Conservation (phyloP, 768 basidiomycete genomes). For the Pulveroboletus ravenelii region DNA sequence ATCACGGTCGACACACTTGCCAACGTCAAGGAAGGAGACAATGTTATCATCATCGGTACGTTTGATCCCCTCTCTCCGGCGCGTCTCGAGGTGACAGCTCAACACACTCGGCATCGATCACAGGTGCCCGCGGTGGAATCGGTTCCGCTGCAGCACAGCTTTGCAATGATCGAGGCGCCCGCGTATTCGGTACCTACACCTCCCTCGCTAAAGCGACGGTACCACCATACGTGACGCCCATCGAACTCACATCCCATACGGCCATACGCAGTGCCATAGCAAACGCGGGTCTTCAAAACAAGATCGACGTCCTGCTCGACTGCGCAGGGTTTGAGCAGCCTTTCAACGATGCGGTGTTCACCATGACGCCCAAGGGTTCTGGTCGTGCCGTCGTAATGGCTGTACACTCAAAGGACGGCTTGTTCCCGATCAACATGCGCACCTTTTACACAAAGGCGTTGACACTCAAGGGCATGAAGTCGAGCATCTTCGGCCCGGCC, state of each 20-base stretch:
- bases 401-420: slow-evolving; percentile 29
- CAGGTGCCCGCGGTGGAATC: slow-evolving; percentile 34
- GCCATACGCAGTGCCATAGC: slow-evolving; percentile 30
- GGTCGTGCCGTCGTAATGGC: slow-evolving; percentile 35
- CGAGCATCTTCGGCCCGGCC: slow-evolving; percentile 17
- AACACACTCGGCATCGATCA: background rate
- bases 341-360: slow-evolving; percentile 32
- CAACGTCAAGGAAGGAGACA: slow-evolving; percentile 29
- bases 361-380: slow-evolving; percentile 30
- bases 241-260: slow-evolving; percentile 27
- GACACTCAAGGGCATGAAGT: slow-evolving; percentile 31
- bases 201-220: slow-evolving; percentile 23
- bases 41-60: slow-evolving; percentile 31
- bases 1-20: slow-evolving; percentile 34
- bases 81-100: background rate
- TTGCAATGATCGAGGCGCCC: slow-evolving; percentile 29
- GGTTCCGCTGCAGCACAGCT: slow-evolving; percentile 33
- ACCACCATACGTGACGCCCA: slow-evolving; percentile 30
- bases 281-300: slow-evolving; percentile 23
- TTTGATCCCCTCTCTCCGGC: background rate
- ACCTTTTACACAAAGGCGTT: slow-evolving; percentile 29
- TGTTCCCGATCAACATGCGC: slow-evolving; percentile 30
- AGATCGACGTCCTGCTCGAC: slow-evolving; percentile 32
- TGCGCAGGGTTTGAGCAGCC: slow-evolving; percentile 32
- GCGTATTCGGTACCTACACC: slow-evolving; percentile 33